A percentile compares a stretch with the other conserved stretches of the same genome.
These are phyloP conservation scores for Cyberlindnera suaveolens DNA, from an alignment of 805 yeast genomes.

Conservation along the genomic window DNA sequence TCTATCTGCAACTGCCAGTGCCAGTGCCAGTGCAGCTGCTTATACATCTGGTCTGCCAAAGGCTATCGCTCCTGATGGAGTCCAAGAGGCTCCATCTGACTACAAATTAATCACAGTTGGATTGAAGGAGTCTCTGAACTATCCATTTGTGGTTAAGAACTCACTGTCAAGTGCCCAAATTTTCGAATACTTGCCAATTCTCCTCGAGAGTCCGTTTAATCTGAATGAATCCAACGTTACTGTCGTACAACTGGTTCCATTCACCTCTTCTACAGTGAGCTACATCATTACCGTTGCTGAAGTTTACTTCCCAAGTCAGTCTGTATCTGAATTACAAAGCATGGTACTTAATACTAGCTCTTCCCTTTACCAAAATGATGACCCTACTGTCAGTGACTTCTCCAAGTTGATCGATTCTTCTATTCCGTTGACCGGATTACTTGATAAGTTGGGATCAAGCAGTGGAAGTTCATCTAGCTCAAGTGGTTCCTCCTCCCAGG, in stretches of 20 bases:
- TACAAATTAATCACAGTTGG: slow-evolving; percentile 65
- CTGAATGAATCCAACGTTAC: slow-evolving; percentile 37
- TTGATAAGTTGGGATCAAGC: slow-evolving; percentile 6
- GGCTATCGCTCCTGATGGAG: slow-evolving; percentile 63
- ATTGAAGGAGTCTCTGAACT: slow-evolving; percentile 72
- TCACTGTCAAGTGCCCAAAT: slow-evolving; percentile 79
- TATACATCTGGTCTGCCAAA: slow-evolving; percentile 58
- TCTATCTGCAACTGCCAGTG: slow-evolving; percentile 17
- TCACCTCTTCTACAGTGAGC: slow-evolving; percentile 43
- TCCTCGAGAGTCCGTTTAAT: slow-evolving; percentile 57
- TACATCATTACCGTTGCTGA: slow-evolving; percentile 87
- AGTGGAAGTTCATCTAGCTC: slow-evolving; percentile 13
- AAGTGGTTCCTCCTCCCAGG: slow-evolving; percentile 4
- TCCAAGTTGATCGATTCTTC: slow-evolving; percentile 68
- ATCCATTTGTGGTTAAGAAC: slow-evolving; percentile 72
- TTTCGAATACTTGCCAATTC: slow-evolving; percentile 76
- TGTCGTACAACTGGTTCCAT: slow-evolving; percentile 72
- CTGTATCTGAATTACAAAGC: slow-evolving; percentile 43
- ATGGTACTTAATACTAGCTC: slow-evolving; percentile 49
- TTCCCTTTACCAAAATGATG: slow-evolving; percentile 51
- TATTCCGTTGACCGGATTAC: slow-evolving; percentile 49
- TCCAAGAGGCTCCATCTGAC: slow-evolving; percentile 37
- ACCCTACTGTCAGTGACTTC: slow-evolving; percentile 47
- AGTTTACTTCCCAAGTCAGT: slow-evolving; percentile 64
- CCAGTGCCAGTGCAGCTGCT: slow-evolving; percentile 23